Percentiles rank a stretch among this genome's conserved stretches.
Evolutionary conservation across 331 rosid genomes (phyloP).

Genomic region (Telfairia occidentalis): DNA sequence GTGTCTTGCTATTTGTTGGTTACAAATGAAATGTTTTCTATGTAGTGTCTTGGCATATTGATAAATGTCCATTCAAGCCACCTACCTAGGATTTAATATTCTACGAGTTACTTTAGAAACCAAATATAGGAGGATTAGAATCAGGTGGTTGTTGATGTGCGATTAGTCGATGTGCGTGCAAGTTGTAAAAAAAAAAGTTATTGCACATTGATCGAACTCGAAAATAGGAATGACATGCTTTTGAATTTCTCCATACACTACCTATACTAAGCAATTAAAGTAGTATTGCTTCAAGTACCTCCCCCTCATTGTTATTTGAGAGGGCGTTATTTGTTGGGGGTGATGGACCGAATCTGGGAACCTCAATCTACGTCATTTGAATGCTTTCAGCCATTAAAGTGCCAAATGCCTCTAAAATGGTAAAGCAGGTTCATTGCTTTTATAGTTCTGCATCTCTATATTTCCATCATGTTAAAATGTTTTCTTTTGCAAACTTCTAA

Average conservation of each 20-base stretch:
- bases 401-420: neutral
- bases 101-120: too few species aligned
- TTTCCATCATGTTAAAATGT: neutral
- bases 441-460: neutral
- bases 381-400: neutral
- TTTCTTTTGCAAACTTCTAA: neutral
- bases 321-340: neutral
- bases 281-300: neutral
- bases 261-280: neutral
- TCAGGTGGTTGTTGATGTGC: too few species aligned
- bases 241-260: neutral
- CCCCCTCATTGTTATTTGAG: neutral
- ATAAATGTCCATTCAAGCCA: neutral
- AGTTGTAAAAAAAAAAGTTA: too few species aligned
- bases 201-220: neutral
- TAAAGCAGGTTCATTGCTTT: neutral
- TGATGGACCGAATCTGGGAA: neutral
- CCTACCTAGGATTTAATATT: too few species aligned
- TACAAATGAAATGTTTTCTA: neutral
- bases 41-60: neutral
- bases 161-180: too few species aligned
- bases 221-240: neutral
- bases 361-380: neutral
- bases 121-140: too few species aligned
- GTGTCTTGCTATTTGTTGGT: neutral